Base-by-base conservation (phyloP, 2,329 filamentous ascomycete species). In the Cladophialophora carrionii region DNA sequence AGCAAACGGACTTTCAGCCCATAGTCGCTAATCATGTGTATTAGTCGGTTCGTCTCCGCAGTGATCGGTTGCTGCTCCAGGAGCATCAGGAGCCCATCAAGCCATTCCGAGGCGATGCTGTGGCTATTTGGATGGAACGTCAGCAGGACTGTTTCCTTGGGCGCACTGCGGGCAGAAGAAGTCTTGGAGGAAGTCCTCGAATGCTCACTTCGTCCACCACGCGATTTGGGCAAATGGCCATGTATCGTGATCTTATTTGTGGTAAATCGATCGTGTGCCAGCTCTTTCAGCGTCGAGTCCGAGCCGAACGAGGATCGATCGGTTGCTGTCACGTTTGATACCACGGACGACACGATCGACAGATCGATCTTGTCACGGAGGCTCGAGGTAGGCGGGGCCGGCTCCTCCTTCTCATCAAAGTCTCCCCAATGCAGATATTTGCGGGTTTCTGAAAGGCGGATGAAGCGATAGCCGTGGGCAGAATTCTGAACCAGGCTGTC, bases 41-140 rank as follows among this genome's bases (percentile, higher is more conserved):
- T 89, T 67, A 98, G 81, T 77, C 95, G 96, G 75, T 90, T 94
- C 41, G 95, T 98, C 79, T 98, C 94, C 2, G 92, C 87, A n/a
- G 95, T 99, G 75, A 99, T 97, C 22, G 95, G 95, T 65, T 93
- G 87, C 78, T 99, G 95, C 74, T 96, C 92, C 26, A 99, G 84
- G 61, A 99, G 83, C 92, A 99, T 96, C 63, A 98, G 83, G 69
- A 99, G 80, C 0, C 95, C 95, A 76, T 99, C 95, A 4, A 99
- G 84, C 95, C 95, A 99, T 78, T 99, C 95, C 0, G 92, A 96
- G 9, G 95, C 95, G 55, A 95, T 81, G 69, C 87, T 91, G 74
- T 95, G 90, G 64, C 87, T 90, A 65, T 87, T 81, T 5, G 94
- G 93, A 76, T 92, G 88, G 59, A 99, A 83, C n/a, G 89, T 91